Base-by-base conservation (phyloP, 2,329 filamentous ascomycete genomes). In the Cytospora piceicola region DNA sequence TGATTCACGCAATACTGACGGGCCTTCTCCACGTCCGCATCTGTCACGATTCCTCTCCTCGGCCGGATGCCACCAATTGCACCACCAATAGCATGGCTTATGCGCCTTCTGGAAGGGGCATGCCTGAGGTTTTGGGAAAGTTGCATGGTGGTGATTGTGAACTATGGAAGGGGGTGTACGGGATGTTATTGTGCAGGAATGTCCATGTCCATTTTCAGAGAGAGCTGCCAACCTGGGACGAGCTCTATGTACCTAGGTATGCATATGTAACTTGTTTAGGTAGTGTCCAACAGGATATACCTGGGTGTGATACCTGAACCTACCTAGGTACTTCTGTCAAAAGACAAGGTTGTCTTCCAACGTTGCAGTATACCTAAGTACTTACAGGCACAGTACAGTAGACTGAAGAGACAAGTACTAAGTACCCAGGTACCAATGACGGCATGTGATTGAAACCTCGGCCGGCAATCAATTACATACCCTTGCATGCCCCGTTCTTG, bases 1-100 rank as follows among this genome's bases (percentile, higher is more conserved):
- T 87, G 84, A 64, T 79, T 77, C 30, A 81, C 70, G 73, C 85
- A 88, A 72, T 87, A 87, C 61, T 77, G 76, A 63, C 84, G 78
- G 24, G 85, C 85, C 65, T 83, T 81, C 46, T 79, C 78, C 58
- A 87, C 75, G 51, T 87, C 84, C 30, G 79, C 77, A 39, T 84
- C 80, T 2, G 82, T 84, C 62, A 81, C 78, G 60, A 83, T 81
- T 65, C 75, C 76, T 63, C 83, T 63, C n/a, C 15, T 36, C 30
- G 64, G 27, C 36, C 55, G 46, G 46, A 61, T 20, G 55, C 22
- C 36, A 39, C 36, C 63, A 24, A 61, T 22, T 51, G 29, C 30
- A 51, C 36, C 63, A 22, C 36, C 63, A 22, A 57, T 27, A 4
- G 39, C 49, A 30, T 39, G 55, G 52, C 39, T 32, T 17, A 55